Conservation (phyloP, 108 stramenopile species). For the Epithemia pelagica region DNA sequence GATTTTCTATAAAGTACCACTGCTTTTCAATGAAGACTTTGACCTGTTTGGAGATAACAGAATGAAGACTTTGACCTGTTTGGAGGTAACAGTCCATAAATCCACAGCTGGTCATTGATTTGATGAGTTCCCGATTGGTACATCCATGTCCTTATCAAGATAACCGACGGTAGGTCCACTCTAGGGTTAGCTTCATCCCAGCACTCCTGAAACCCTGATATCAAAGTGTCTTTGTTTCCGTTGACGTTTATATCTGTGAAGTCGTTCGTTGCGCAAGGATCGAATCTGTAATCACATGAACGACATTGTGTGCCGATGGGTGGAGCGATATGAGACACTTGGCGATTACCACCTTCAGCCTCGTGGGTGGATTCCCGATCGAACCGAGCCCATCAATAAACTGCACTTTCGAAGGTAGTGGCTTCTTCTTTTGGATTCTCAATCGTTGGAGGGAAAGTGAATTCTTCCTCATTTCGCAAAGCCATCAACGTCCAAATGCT, state of each 20-base stretch:
- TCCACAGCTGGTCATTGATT: no score
- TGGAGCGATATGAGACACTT: background rate
- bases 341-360: background rate
- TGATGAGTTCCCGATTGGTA: no score
- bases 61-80: background rate
- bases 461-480: constrained; percentile 18
- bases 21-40: constrained; percentile 9
- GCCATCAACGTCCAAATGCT: constrained; percentile 30
- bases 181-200: no score
- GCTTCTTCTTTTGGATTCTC: no score
- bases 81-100: no score
- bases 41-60: no score
- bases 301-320: constrained; percentile 39
- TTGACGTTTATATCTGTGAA: constrained; percentile 1
- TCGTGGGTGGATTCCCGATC: background rate
- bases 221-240: no score
- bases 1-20: background rate
- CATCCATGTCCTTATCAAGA: no score
- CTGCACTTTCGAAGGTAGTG: background rate
- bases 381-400: background rate
- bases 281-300: constrained; percentile 30
- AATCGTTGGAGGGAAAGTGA: background rate
- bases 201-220: background rate
- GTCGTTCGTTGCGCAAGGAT: constrained; percentile 17
- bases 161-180: no score